phyloP scores from a whole-genome alignment of 345 rosid species.

The Chamaenerion angustifolium region DNA sequence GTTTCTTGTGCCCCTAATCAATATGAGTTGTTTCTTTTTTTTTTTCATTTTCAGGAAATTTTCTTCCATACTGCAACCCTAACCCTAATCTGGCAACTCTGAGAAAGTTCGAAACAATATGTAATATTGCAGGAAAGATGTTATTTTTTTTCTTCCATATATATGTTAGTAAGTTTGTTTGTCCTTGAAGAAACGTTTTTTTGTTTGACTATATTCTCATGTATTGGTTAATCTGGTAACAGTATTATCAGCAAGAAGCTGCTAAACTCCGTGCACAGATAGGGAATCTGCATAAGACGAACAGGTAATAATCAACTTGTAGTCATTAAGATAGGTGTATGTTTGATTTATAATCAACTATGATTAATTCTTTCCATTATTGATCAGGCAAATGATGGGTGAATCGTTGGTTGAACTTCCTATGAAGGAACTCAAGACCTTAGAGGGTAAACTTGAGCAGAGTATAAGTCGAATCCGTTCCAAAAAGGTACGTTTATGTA shows the following conservation, averaged over 20 bases:
- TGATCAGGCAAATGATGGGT: conserved; percentile 66
- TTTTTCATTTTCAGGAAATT: neutral
- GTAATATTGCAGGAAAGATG: too few relatives aligned
- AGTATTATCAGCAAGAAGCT: conserved; percentile 91
- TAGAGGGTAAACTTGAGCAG: conserved; percentile 63
- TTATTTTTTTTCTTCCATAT: too few relatives aligned
- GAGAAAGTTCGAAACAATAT: too few relatives aligned
- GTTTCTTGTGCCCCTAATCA: neutral
- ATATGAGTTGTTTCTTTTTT: neutral
- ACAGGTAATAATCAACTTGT: too few relatives aligned
- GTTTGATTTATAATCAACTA: too few relatives aligned
- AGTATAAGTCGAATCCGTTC: conserved; percentile 73
- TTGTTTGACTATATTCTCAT: too few relatives aligned
- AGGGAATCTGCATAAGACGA: conserved; percentile 46
- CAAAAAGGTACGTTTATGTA: too few relatives aligned
- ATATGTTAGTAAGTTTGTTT: neutral
- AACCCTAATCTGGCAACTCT: too few relatives aligned
- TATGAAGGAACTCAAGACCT: conserved; percentile 47
- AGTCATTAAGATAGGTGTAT: too few relatives aligned
- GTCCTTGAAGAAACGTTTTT: too few relatives aligned
- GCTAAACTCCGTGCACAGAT: conserved; percentile 57
- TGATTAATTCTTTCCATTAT: too few relatives aligned
- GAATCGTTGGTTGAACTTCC: conserved; percentile 22
- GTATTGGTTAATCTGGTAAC: neutral
- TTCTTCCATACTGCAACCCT: neutral